These are phyloP conservation scores for Aspergillus steynii DNA, from an alignment of 495 filamentous ascomycete genomes.

Conservation along the genomic window DNA sequence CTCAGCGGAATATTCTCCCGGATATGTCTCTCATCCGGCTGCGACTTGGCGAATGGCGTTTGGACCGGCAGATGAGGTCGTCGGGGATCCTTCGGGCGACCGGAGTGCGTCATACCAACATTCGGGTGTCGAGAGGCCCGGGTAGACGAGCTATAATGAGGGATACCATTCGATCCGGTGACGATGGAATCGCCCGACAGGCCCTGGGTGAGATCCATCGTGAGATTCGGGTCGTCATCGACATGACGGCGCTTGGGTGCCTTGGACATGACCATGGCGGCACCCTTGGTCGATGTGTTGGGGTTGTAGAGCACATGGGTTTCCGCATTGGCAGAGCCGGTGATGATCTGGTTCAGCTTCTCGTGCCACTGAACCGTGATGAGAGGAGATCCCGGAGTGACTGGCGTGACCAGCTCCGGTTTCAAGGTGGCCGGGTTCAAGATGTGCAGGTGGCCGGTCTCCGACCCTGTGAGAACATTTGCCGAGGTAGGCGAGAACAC, in stretches of 20 bases:
- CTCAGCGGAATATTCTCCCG: conserved; percentile 84
- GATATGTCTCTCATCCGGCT: conserved; percentile 89
- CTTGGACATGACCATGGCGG: conserved; percentile 85
- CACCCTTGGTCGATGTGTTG: conserved; percentile 73
- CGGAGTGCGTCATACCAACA: conserved; percentile 76
- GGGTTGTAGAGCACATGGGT: conserved; percentile 91
- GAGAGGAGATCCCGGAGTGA: conserved; percentile 79
- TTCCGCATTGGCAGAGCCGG: conserved; percentile 86
- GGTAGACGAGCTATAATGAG: conserved; percentile 48
- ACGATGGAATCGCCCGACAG: conserved; percentile 82
- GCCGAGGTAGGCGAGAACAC: conserved; percentile 80
- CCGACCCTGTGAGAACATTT: conserved; percentile 85
- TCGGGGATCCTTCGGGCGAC: conserved; percentile 73
- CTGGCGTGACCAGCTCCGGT: conserved; percentile 78
- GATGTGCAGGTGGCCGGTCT: conserved; percentile 84
- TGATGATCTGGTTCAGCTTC: conserved; percentile 94
- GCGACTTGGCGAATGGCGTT: conserved; percentile 88
- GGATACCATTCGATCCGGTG: conserved; percentile 50
- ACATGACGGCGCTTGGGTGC: conserved; percentile 93
- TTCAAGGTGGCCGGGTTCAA: conserved; percentile 86
- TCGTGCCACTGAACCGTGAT: conserved; percentile 89
- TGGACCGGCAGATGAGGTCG: conserved; percentile 78
- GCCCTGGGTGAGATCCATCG: conserved; percentile 75
- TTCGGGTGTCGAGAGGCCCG: conserved; percentile 68
- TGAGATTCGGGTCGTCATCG: conserved; percentile 85